Base-by-base conservation (phyloP, 345 rosid genomes). In the Euphorbia lathyris region DNA sequence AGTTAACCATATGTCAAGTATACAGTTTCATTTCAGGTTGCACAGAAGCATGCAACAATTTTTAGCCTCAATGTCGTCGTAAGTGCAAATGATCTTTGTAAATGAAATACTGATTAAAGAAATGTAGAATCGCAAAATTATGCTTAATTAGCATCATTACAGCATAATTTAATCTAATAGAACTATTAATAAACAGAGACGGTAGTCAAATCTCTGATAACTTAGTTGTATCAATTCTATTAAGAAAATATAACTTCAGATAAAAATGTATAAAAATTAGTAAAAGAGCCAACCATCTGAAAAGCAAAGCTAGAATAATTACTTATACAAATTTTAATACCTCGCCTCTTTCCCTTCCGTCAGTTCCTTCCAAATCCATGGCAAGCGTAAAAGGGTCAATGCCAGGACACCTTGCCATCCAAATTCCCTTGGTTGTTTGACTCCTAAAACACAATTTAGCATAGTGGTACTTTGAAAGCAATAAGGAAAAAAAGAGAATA, bases 261-360 rank as follows among this genome's bases (percentile, higher is more conserved):
- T 30, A 51, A 67, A 68, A 68, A 67, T 27, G 22, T 56, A 63
- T 3, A 12, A 63, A 51, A 66, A 32, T 4, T 19, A 50, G 38
- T 25, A 64, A 10, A 29, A 10, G 71, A 32, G 27, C 57, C 66
- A 58, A 40, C 55, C 38, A 43, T n/a, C 14, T 43, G 4, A 23
- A 58, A 63, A 5, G 14, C 36, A 19, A 30, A 36, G 25, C 25
- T 32, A n/a, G n/a, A 43, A 58, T 19, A 42, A 13, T 48, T 61
- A 43, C n/a, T 16, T 23, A 63, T 52, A 56, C 20, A 48, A 14
- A 59, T 22, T 23, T 69, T n/a, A 57, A 51, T 75, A 89, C 96
- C 93, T 90, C 93, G 57, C 96, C 96, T 68, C 96, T 82, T 80
- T 90, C 93, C 80, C 93, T 90, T 25, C 91, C 91, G 69, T 90